Percentiles rank a stretch among this genome's conserved stretches.
Conservation (phyloP, 2,329 filamentous ascomycete genomes). For the Aspergillus vadensis region DNA sequence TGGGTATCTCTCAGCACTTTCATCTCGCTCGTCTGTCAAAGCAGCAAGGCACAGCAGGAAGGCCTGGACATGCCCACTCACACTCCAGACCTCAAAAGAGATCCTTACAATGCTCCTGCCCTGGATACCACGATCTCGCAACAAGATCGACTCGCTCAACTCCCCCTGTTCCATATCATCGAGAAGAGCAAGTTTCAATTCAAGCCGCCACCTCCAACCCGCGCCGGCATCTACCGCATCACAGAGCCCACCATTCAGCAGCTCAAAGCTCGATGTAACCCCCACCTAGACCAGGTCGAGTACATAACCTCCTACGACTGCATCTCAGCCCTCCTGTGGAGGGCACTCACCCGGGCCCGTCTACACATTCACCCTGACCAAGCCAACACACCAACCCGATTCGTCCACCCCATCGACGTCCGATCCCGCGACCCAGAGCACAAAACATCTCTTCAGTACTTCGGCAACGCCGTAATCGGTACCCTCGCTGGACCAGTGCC, state of each 20-base stretch:
- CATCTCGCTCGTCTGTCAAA: conserved; percentile 24
- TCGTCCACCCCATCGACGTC: conserved; percentile 25
- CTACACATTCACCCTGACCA: conserved; percentile 20
- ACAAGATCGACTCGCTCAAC: conserved; percentile 14
- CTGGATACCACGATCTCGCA: background rate
- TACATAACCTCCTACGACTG: conserved; percentile 32
- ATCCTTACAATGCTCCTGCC: conserved; percentile 18
- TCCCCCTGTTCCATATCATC: conserved; percentile 19
- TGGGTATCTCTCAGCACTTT: conserved; percentile 28
- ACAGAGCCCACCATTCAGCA: conserved; percentile 17
- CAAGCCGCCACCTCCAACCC: conserved; percentile 7
- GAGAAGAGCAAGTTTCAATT: conserved; percentile 18
- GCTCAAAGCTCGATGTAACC: conserved; percentile 19
- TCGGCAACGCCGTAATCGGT: conserved; percentile 26
- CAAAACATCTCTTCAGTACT: conserved; percentile 22
- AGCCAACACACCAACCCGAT: conserved; percentile 10
- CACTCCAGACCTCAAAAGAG: conserved; percentile 22
- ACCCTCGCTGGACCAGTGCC: conserved; percentile 19
- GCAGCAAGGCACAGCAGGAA: conserved; percentile 22
- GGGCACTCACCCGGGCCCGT: conserved; percentile 25
- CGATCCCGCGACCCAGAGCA: conserved; percentile 25
- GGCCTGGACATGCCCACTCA: conserved; percentile 18
- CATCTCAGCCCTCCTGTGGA: conserved; percentile 29
- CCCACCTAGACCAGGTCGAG: conserved; percentile 14
- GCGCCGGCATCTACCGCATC: conserved; percentile 21